Base-by-base conservation (phyloP, 2,329 filamentous ascomycete species). In the Aspergillus nomiae region DNA sequence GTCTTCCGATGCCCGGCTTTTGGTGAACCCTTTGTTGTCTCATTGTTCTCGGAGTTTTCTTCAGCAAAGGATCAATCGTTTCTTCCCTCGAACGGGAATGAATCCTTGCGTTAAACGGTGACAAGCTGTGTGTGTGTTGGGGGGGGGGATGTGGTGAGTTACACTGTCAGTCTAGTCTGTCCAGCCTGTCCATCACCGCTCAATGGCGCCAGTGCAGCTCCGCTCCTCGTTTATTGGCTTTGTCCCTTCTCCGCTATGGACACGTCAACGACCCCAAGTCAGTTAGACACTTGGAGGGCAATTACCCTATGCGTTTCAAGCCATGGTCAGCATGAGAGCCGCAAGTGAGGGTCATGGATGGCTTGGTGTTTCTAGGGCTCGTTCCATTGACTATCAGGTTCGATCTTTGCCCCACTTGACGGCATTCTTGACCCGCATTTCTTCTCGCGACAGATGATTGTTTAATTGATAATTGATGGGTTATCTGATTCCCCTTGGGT, bases 181-280 rank as follows among this genome's bases (percentile, higher is more conserved):
- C 53, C 50, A 54, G n/a, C 21, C 46, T 58, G 58, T 59, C 43
- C 61, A 63, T 61, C 59, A 63, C 55, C 58, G 54, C 58, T 66
- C 53, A 57, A 60, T 60, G 50, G 51, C 58, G 57, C 57, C 50
- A 58, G 61, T 67, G 60, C 56, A 65, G 48, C 63, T 62, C 51
- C 61, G 56, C 66, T 60, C 60, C 62, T 61, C 66, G 65, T 66
- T 51, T 60, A 72, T 70, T 71, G 69, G 70, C 43, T 41, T 66
- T 48, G 50, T 53, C 38, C 12, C 43, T 60, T 58, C 58, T 54
- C 58, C 61, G 62, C 66, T 65, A 71, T 64, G 69, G 67, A 70
- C 71, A 74, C 71, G 71, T 73, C 71, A 72, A 73, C 67, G 53
- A 59, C 54, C 60, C 62, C 67, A 61, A 65, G 63, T 58, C 60